Evolutionary conservation across 1,284 basidiomycete species (phyloP).

Genomic region (Inonotus obliquus): DNA sequence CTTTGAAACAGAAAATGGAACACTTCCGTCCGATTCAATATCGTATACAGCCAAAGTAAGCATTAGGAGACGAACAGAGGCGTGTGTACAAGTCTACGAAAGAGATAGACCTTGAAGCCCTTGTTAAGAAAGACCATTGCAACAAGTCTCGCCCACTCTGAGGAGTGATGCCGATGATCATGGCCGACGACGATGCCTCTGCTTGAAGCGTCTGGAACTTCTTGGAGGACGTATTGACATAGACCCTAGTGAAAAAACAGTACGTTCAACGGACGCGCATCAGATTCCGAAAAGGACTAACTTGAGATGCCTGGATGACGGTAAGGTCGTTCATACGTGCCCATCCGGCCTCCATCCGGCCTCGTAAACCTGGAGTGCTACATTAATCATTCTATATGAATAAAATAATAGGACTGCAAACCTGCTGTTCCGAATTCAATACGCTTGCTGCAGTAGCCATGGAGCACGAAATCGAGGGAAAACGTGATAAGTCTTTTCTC

Average conservation of each 20-base stretch:
- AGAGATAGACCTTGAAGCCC: constrained; percentile 67
- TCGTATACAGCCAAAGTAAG: neutral
- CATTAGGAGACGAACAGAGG: constrained; percentile 52
- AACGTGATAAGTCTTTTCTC: neutral
- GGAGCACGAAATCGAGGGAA: constrained; percentile 6
- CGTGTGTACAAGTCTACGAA: constrained; percentile 69
- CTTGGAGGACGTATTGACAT: constrained; percentile 59
- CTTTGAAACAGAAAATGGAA: constrained; percentile 70
- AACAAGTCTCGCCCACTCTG: constrained; percentile 70
- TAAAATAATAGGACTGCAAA: constrained; percentile 27
- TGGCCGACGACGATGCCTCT: constrained; percentile 77
- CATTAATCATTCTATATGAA: neutral
- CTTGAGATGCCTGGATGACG: constrained; percentile 80
- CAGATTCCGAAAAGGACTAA: constrained; percentile 23
- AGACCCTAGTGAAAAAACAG: constrained; percentile 48
- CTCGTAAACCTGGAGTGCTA: constrained; percentile 56
- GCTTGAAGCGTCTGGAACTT: constrained; percentile 45
- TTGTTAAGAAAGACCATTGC: constrained; percentile 62
- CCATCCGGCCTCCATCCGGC: constrained; percentile 82
- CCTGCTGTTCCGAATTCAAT: constrained; percentile 87
- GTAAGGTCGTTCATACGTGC: constrained; percentile 83
- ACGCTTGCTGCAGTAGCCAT: constrained; percentile 41
- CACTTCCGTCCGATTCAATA: constrained; percentile 36
- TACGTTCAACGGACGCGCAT: neutral
- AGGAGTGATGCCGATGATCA: constrained; percentile 77